Base-by-base conservation (phyloP, 495 filamentous ascomycete genomes). In the Aspergillus baeticus region DNA sequence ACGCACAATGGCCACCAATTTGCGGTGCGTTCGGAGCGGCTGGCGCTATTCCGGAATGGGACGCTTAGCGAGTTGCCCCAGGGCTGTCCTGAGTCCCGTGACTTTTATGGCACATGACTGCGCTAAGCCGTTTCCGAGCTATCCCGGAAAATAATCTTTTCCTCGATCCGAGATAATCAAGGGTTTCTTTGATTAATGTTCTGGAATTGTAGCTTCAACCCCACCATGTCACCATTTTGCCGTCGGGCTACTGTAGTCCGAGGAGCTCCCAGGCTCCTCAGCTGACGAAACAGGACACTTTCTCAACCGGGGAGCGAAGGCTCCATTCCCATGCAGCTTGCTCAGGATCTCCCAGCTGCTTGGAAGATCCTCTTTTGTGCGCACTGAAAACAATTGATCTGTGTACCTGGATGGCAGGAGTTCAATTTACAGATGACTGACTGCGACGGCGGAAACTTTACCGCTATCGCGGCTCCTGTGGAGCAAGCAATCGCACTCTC, bases 1-100 rank as follows among this genome's bases (percentile, higher is more conserved):
- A 70, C 70, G 70, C 71, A 75, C 69, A 76, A 74, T 50, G 68
- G 54, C 44, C 56, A 55, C 58, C 66, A 77, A 75, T 66, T 70
- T 74, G 63, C 69, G 59, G 72, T 74, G 70, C 71, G 74, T 65
- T 69, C 65, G 70, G 61, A 61, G 64, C 56, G 61, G 63, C 57
- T 69, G 65, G 69, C 67, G 57, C 71, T 75, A 77, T 66, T 56
- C 74, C 67, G 50, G 66, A 73, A 64, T 57, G 61, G 71, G 67
- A 61, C 56, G 59, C 64, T 71, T 72, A 71, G 69, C 69, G 69
- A 72, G 34, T 56, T 59, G 56, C 54, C 59, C 67, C 69, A 72
- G 73, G 73, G 64, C 61, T 76, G 70, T 63, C 57, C 63, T 62
- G 69, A 68, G 63, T 73, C 74, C 66, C 69, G 71, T 76, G 74